phyloP scores from a whole-genome alignment of 2,329 filamentous ascomycete genomes.

The Cryphonectria nitschkei region DNA sequence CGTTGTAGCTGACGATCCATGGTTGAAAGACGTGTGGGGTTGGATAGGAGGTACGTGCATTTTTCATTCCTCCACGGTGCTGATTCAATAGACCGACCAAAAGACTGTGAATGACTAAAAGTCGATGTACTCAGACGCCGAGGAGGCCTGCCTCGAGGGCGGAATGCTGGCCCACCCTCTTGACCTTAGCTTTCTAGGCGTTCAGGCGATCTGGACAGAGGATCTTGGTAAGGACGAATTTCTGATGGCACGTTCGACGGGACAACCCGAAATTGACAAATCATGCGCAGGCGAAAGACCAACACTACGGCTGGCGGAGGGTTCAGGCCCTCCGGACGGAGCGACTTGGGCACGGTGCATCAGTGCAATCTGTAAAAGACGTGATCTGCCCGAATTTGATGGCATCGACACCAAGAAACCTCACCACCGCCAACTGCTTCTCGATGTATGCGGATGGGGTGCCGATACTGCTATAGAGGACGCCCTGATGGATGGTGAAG shows the following conservation, averaged over 20 bases:
- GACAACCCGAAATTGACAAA: neutral
- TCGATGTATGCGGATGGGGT: constrained; percentile 76
- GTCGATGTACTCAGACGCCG: constrained; percentile 51
- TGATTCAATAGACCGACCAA: constrained; percentile 27
- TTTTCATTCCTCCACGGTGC: neutral
- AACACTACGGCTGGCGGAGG: constrained; percentile 47
- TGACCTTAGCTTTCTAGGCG: constrained; percentile 77
- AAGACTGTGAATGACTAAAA: neutral
- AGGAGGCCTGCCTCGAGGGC: constrained; percentile 65
- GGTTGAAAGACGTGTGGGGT: constrained; percentile 79
- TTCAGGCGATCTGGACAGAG: constrained; percentile 73
- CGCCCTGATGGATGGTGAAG: constrained; percentile 49
- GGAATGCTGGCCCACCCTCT: constrained; percentile 72
- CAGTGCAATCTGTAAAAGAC: constrained; percentile 64
- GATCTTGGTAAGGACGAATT: constrained; percentile 59
- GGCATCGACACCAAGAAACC: constrained; percentile 67
- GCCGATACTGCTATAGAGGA: constrained; percentile 71
- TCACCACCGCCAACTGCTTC: constrained; percentile 73
- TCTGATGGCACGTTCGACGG: constrained; percentile 18
- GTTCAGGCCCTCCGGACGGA: constrained; percentile 50
- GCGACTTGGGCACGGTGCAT: constrained; percentile 65
- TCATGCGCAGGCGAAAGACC: constrained; percentile 23
- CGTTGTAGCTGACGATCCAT: constrained; percentile 72
- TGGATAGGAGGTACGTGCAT: constrained; percentile 66
- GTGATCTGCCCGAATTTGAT: constrained; percentile 64